Evolutionary conservation across 2,329 filamentous ascomycete genomes (phyloP), one percentile per base, ranked within the genome.

Genomic region (Paracoccidioides brasiliensis): DNA sequence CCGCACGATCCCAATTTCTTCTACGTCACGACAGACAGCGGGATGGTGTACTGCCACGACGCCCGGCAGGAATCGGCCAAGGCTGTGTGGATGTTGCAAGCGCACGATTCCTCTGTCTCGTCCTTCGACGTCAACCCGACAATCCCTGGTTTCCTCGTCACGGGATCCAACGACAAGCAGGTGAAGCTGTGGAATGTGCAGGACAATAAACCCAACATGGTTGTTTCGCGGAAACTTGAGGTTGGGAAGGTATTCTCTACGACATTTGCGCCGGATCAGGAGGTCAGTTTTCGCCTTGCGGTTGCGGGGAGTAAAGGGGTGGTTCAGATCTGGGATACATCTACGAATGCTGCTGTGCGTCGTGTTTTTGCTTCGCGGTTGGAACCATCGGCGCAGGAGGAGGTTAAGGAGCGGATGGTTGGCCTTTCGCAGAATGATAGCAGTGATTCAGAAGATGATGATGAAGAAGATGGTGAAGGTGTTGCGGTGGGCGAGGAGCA

Each of bases 121-220:
- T 84, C 89, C 0, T 96, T 98, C 69, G 90, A 95, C 70, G 81
- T 97, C 73, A 97, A 96, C 76, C 79, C 84, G 3, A 76, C 84
- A 52, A 89, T 98, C 57, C 91, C 93, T 0, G 93, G 93, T 45
- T 96, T 88, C 78, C 81, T 98, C 72, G 93, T 83, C 12, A 97
- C 93, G 0, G 93, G 90, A 3, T 95, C 90, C 2, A 90, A 88
- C 12, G 93, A 98, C 76, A 91, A 89, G 76, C 88, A 86, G 5
- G 90, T 97, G 64, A 98, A 98, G 78, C 78, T 98, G 56, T 98
- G 93, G 93, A 95, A 95, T 72, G 83, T 96, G 56, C 80, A 85
- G 63, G 72, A 85, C 10, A 80, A 81, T 43, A 90, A 89, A 2
- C 93, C 93, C 1, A 87, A 83, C 58, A 87, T 98, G 81, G 89